These are phyloP conservation scores for Kodamaea laetipori DNA, from an alignment of 805 yeast species.

Conservation along the genomic window DNA sequence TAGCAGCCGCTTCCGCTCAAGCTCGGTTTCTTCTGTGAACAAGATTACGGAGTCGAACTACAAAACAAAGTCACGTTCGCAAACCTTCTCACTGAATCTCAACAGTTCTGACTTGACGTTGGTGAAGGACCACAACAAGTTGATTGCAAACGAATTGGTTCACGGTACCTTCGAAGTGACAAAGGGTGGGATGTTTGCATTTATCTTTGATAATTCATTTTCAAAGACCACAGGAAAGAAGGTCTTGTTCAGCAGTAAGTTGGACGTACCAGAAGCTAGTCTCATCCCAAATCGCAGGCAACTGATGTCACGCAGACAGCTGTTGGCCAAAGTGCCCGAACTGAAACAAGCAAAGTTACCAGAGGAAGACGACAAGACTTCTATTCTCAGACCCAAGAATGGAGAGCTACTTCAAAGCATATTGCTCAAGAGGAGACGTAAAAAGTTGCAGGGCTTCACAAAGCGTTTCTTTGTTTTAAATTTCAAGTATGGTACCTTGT, in stretches of 20 bases:
- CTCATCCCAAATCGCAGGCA: constrained; percentile 6
- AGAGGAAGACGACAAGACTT: constrained; percentile 12
- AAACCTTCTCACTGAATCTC: constrained; percentile 41
- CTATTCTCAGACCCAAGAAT: constrained; percentile 47
- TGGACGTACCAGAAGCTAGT: constrained; percentile 11
- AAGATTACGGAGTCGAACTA: constrained; percentile 34
- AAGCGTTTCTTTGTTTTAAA: constrained; percentile 84
- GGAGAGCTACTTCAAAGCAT: constrained; percentile 79
- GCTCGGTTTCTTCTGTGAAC: constrained; percentile 38
- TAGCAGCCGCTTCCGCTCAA: constrained; percentile 23
- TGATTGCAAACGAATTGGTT: constrained; percentile 57
- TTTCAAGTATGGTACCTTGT: constrained; percentile 76
- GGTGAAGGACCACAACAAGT: constrained; percentile 58
- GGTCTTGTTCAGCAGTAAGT: constrained; percentile 58
- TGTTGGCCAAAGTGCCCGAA: constrained; percentile 15
- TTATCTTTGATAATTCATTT: constrained; percentile 89
- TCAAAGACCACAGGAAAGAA: constrained; percentile 84
- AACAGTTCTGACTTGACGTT: constrained; percentile 47
- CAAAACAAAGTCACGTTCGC: constrained; percentile 38
- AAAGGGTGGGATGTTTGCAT: constrained; percentile 75
- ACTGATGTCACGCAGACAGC: constrained; percentile 5
- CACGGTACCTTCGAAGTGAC: constrained; percentile 62
- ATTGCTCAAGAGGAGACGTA: constrained; percentile 74
- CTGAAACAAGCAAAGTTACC: constrained; percentile 8
- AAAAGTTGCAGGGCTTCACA: constrained; percentile 82